A percentile compares a stretch with the other conserved stretches of the same genome.
phyloP scores from a whole-genome alignment of 2,329 filamentous ascomycete species.

The Epichloe uncinata region DNA sequence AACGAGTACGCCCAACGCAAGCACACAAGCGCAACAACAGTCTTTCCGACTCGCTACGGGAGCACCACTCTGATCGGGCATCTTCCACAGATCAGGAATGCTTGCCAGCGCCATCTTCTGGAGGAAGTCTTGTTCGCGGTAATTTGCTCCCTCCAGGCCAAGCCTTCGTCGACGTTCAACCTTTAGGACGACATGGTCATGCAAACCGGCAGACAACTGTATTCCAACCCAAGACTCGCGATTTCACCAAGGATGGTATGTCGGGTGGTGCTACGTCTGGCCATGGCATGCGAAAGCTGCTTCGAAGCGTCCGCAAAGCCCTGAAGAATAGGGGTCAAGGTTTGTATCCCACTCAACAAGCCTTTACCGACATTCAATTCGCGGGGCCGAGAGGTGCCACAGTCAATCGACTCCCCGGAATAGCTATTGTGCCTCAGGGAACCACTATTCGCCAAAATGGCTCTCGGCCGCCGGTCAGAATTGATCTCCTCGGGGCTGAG shows the following conservation, averaged over 20 bases:
- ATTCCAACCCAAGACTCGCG: constrained; percentile 26
- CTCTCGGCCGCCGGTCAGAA: constrained; percentile 44
- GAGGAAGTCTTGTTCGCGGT: constrained; percentile 77
- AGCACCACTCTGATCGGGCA: constrained; percentile 42
- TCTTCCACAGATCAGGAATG: constrained; percentile 42
- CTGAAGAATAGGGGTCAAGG: constrained; percentile 48
- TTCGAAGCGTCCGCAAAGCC: constrained; percentile 75
- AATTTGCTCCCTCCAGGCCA: constrained; percentile 72
- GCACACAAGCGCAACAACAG: constrained; percentile 76
- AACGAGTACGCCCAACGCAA: constrained; percentile 42
- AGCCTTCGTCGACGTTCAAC: constrained; percentile 59
- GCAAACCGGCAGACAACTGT: constrained; percentile 40
- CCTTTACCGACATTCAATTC: constrained; percentile 33
- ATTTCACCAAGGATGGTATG: constrained; percentile 30
- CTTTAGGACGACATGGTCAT: constrained; percentile 33
- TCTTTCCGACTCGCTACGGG: constrained; percentile 70
- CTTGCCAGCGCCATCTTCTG: constrained; percentile 51
- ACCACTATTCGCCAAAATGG: constrained; percentile 30
- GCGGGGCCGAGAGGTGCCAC: constrained; percentile 39
- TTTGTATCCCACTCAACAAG: constrained; percentile 30
- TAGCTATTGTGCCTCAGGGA: constrained; percentile 45
- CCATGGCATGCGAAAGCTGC: constrained; percentile 71
- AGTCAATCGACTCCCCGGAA: constrained; percentile 45
- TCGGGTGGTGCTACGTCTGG: constrained; percentile 49
- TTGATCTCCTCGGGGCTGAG: constrained; percentile 72